phyloP scores from a whole-genome alignment of 176 grass and related monocot species.

The Aegilops longissima region DNA sequence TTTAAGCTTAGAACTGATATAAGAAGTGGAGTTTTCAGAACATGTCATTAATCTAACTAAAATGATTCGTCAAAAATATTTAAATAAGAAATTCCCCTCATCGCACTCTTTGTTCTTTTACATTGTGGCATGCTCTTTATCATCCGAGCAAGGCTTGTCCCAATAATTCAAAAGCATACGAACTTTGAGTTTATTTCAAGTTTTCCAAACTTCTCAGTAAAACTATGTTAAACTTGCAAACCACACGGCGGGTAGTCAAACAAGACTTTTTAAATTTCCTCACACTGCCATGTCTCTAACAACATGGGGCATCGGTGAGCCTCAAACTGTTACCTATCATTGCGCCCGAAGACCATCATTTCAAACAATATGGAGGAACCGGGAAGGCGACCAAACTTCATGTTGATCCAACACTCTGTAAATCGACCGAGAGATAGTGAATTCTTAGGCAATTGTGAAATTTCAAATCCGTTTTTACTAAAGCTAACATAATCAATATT shows the following conservation, averaged over 20 bases:
- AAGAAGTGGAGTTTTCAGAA: neutral
- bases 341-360: too few relatives aligned
- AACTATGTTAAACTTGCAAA: neutral
- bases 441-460: too few relatives aligned
- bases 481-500: too few relatives aligned
- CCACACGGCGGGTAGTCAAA: neutral
- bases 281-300: neutral
- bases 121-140: neutral
- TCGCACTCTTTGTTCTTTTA: neutral
- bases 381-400: too few relatives aligned
- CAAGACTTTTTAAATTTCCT: neutral
- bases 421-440: too few relatives aligned
- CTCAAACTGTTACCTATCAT: neutral
- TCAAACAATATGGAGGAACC: too few relatives aligned
- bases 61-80: neutral
- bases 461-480: too few relatives aligned
- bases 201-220: neutral
- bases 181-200: neutral
- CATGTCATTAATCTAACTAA: neutral
- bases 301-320: neutral
- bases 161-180: neutral
- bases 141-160: neutral
- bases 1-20: neutral
- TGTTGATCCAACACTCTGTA: too few relatives aligned
- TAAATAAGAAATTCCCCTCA: neutral